Evolutionary conservation across 495 filamentous ascomycete species (phyloP), one percentile per base, ranked within the genome.

Genomic region (Penicillium herquei): DNA sequence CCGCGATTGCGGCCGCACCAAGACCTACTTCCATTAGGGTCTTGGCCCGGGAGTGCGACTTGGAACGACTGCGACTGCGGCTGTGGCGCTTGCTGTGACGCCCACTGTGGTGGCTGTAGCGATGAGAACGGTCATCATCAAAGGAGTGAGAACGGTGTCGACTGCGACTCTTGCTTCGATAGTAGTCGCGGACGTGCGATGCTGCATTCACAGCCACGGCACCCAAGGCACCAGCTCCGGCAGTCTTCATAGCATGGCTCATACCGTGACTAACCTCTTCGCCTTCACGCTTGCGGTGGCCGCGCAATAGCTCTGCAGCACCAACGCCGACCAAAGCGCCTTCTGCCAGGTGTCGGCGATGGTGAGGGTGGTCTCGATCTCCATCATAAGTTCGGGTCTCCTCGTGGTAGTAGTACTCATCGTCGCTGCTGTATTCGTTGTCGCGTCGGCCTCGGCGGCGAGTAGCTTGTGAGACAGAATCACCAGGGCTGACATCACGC

Each of bases 291-390:
- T 85, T 81, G 46, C 81, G 77, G 57, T 86, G 90, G 52, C 87
- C 84, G 32, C 86, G 81, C 1, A 95, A 61, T 3, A 96, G 65
- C 41, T 90, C 90, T 4, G 87, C 87, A 7, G 86, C 81, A 53
- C 87, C 92, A 37, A 88, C 81, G 12, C 90, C 92, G 44, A 89
- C 87, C 34, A 93, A 72, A 21, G 90, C 90, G 35, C 92, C 92
- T 73, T 93, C 91, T 21, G 89, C 90, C n/a, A 96, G 68, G 68
- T 95, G 90, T 33, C 88, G 87, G 62, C 83, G 87, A 66, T 91
- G 85, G 56, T 82, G 73, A 13, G 80, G 80, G 61, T 80, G 81
- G 1, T 81, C 76, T 49, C 81, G 81, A 1, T 81, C 76, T 49
- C 81, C 84, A 54, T 68, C 60, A 30, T 85, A 84, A 39, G 81